Evolutionary conservation across 441 rosid species (phyloP).

Genomic region (Croton setiger): DNA sequence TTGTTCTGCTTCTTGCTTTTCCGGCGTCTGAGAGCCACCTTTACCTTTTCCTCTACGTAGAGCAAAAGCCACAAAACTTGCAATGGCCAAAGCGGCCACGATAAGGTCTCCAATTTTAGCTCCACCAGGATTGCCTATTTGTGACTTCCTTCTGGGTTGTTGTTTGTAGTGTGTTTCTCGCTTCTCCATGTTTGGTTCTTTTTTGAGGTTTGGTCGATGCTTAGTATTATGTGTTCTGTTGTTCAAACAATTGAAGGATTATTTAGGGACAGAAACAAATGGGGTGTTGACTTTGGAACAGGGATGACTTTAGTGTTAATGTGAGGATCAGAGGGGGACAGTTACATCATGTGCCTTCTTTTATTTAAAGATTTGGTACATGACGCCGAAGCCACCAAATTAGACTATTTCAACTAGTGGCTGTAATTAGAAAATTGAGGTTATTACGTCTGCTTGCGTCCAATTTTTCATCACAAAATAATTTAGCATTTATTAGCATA

Average conservation of each 20-base stretch:
- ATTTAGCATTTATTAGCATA: too few species aligned
- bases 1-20: slow-evolving; percentile 12
- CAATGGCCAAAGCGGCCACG: slow-evolving; percentile 40
- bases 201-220: neutral
- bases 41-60: slow-evolving; percentile 19
- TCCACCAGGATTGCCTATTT: slow-evolving; percentile 11
- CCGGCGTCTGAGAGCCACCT: neutral
- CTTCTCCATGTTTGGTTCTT: slow-evolving; percentile 16
- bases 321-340: slow-evolving; percentile 27
- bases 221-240: neutral
- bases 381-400: neutral
- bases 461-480: too few species aligned
- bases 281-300: slow-evolving; percentile 22
- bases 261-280: too few species aligned
- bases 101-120: slow-evolving; percentile 31
- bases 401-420: neutral
- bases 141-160: slow-evolving; percentile 18
- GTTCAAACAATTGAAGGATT: neutral
- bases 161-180: neutral
- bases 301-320: slow-evolving; percentile 18
- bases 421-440: too few species aligned
- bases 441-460: too few species aligned
- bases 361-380: neutral
- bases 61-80: slow-evolving; percentile 34
- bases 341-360: neutral